These are phyloP conservation scores for Diaporthe sp. DNA, from an alignment of 2,329 filamentous ascomycete species.

Conservation along the genomic window DNA sequence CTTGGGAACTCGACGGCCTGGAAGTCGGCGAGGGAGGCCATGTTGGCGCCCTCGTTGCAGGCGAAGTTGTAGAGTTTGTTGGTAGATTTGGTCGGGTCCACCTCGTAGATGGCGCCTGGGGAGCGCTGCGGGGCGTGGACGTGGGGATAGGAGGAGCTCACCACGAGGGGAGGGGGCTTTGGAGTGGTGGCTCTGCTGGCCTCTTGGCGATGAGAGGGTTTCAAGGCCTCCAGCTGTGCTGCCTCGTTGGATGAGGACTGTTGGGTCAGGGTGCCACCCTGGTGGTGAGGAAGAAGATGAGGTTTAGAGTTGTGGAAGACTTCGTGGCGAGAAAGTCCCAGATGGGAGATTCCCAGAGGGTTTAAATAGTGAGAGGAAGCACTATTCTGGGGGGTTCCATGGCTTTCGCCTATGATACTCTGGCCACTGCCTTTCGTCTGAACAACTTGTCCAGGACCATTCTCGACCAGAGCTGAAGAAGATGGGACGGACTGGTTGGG, in stretches of 20 bases:
- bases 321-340: background rate
- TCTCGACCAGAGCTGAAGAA: background rate
- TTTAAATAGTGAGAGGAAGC: background rate
- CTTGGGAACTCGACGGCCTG: constrained; percentile 36
- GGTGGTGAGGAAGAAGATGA: background rate
- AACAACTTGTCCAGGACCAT: constrained; percentile 10
- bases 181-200: background rate
- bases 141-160: constrained; percentile 5
- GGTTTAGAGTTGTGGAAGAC: background rate
- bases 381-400: background rate
- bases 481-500: constrained; percentile 26
- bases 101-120: constrained; percentile 37
- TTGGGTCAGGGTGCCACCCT: background rate
- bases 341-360: background rate
- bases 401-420: background rate
- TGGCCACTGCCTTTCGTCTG: background rate
- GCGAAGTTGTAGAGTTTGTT: constrained; percentile 40
- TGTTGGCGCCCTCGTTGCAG: constrained; percentile 34
- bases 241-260: background rate
- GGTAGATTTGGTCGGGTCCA: constrained; percentile 32
- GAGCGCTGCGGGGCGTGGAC: constrained; percentile 17
- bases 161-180: background rate
- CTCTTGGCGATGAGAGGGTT: background rate
- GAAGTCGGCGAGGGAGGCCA: constrained; percentile 20
- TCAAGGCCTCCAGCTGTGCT: background rate